Base-by-base conservation (phyloP, 2,329 filamentous ascomycete species). In the Sphaerulina vaccinii region DNA sequence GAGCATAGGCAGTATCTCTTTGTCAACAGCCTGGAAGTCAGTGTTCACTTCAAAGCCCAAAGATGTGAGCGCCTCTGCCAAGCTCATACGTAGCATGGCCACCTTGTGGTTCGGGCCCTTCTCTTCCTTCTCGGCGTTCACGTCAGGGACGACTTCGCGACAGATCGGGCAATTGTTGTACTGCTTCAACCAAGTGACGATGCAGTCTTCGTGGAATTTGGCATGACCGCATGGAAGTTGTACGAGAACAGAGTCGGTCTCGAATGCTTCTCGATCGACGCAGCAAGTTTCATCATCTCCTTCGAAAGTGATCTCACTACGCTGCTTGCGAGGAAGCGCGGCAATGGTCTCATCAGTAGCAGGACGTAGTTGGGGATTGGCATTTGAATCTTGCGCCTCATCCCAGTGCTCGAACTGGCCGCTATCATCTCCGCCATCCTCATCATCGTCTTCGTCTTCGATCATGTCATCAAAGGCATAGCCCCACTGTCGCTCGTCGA, bases 401-500 rank as follows among this genome's bases (percentile, higher is more conserved):
- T 45, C 40, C 52, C 57, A 65, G 11, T 51, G 32, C 51, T 65
- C 51, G 22, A 50, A 65, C 1, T 51, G 53, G n/a, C 50, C 54
- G 15, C 36, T 24, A 9, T 51, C 56, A 22, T 51, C 19, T 24
- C 46, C 44, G 5, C 9, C 41, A 11, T 27, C 41, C 3, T 27
- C 47, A 6, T 50, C 47, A 9, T 29, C 52, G 3, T 51, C 45
- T 16, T 49, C 52, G 13, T 61, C 43, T 6, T 51, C 45, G 10
- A 46, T 22, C 57, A 60, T 59, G 39, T 65, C 63, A 18, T 61
- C 62, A 43, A 65, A 65, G 8, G 42, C 45, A 11, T 53, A 41
- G 8, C 60, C 62, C 61, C 62, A 65, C 44, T 61, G 51, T 10
- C 63, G 58, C 60, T 65, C 63, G 35, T 66, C 63, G 37, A 63